Conservation (phyloP, 2,329 filamentous ascomycete species). For the Hymenoscyphus fraxineus region DNA sequence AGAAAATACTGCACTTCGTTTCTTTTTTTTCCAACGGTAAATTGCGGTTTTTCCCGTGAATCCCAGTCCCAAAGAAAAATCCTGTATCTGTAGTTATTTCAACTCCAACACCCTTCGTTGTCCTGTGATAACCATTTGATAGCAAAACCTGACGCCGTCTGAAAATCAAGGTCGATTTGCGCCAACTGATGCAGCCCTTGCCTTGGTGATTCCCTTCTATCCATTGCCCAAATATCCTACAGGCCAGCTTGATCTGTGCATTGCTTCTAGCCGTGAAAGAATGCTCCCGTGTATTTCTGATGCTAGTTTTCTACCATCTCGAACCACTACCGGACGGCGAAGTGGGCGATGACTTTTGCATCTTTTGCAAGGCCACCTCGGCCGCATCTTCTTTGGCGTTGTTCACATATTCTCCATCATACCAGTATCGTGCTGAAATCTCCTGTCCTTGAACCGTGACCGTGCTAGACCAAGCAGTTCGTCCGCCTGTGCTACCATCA, state of each 20-base stretch:
- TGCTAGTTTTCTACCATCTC: constrained; percentile 36
- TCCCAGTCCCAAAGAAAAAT: neutral
- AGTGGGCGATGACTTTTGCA: constrained; percentile 42
- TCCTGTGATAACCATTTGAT: constrained; percentile 25
- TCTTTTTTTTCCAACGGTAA: constrained; percentile 4
- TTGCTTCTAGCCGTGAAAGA: neutral
- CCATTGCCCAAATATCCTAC: constrained; percentile 29
- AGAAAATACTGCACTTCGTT: neutral
- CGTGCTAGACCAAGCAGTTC: constrained; percentile 84
- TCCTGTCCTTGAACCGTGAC: constrained; percentile 66
- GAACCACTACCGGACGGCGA: constrained; percentile 40
- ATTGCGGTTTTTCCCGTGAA: neutral
- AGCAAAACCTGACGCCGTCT: constrained; percentile 31
- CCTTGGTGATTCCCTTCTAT: constrained; percentile 12
- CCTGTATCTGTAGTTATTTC: constrained; percentile 13
- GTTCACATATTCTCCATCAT: constrained; percentile 82
- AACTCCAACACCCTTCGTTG: constrained; percentile 29
- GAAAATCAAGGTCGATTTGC: constrained; percentile 27
- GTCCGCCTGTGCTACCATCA: constrained; percentile 58
- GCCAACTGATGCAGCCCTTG: constrained; percentile 32
- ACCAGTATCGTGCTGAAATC: constrained; percentile 80
- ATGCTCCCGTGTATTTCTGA: constrained; percentile 4
- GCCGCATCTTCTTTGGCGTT: constrained; percentile 91
- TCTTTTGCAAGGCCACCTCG: constrained; percentile 66
- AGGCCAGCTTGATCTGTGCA: constrained; percentile 21